Conservation (phyloP, 306 rosid species). For the Dicorynia guianensis region DNA sequence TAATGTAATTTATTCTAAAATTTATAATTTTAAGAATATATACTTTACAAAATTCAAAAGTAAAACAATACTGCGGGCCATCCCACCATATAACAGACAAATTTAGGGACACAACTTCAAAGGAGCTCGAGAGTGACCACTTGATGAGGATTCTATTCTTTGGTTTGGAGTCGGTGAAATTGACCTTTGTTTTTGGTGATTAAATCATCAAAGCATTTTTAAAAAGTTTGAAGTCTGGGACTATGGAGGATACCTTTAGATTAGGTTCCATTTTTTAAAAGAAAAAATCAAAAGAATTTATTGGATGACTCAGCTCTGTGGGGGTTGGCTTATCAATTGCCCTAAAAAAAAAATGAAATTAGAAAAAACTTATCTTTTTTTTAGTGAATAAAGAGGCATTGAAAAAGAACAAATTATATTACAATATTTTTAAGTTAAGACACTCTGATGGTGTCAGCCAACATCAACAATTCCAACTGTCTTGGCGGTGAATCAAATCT, state of each 20-base stretch:
- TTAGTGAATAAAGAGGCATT: no score
- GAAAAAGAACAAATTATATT: no score
- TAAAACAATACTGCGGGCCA: constrained; percentile 30
- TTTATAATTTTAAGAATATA: no score
- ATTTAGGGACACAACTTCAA: constrained; percentile 19
- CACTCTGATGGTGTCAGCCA: no score
- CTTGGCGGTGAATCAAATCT: no score
- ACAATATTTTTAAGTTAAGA: no score
- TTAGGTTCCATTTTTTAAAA: neutral
- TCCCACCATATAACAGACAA: constrained; percentile 27
- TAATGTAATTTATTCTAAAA: no score
- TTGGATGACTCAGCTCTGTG: constrained; percentile 19
- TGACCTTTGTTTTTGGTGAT: neutral
- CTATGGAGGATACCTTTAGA: neutral
- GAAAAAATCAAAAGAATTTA: neutral
- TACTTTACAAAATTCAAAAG: no score
- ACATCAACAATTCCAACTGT: no score
- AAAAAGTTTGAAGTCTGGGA: neutral
- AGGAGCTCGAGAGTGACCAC: neutral
- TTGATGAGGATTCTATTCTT: neutral
- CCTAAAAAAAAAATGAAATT: constrained; percentile 2
- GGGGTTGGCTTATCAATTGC: constrained; percentile 19
- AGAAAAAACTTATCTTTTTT: neutral
- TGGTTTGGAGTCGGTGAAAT: constrained; percentile 16
- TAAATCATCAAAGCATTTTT: neutral